Percentiles rank a stretch among this genome's conserved stretches.
Evolutionary conservation across 2,329 filamentous ascomycete genomes (phyloP).

Genomic region (Lachnellula occidentalis): DNA sequence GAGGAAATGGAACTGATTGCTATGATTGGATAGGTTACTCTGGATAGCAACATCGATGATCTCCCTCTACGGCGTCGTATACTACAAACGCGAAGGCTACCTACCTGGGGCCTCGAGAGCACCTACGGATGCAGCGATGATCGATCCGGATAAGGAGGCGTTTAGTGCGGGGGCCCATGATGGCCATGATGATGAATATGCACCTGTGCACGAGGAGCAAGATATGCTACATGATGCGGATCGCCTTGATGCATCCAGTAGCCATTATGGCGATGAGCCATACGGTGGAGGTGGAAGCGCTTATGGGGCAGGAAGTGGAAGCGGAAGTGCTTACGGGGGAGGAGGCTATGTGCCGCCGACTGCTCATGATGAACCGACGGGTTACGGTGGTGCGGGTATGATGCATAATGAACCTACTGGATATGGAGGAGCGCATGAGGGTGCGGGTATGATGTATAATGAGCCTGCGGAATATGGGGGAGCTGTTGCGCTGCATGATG

Average conservation of each 20-base stretch:
- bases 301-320: slow-evolving; percentile 4
- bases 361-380: slow-evolving; percentile 37
- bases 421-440: slow-evolving; percentile 37
- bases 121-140: slow-evolving; percentile 38
- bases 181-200: slow-evolving; percentile 28
- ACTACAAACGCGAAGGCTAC: slow-evolving; percentile 56
- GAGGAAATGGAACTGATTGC: slow-evolving; percentile 3
- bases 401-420: slow-evolving; percentile 35
- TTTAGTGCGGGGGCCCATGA: slow-evolving; percentile 62
- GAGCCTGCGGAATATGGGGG: slow-evolving; percentile 37
- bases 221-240: too few relatives aligned
- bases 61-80: slow-evolving; percentile 55
- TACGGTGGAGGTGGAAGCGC: slow-evolving; percentile 8
- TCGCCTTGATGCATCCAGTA: not conserved
- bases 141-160: slow-evolving; percentile 64
- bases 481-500: slow-evolving; percentile 31
- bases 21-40: slow-evolving; percentile 41
- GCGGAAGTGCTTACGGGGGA: slow-evolving; percentile 13
- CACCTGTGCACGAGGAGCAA: not conserved
- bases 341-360: slow-evolving; percentile 24
- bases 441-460: slow-evolving; percentile 26
- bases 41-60: slow-evolving; percentile 49
- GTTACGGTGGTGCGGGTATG: slow-evolving; percentile 19
- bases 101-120: slow-evolving; percentile 44
- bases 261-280: slow-evolving; percentile 11